These are phyloP conservation scores for Akanthomyces muscarius DNA, from an alignment of 2,329 filamentous ascomycete species.

Conservation along the genomic window DNA sequence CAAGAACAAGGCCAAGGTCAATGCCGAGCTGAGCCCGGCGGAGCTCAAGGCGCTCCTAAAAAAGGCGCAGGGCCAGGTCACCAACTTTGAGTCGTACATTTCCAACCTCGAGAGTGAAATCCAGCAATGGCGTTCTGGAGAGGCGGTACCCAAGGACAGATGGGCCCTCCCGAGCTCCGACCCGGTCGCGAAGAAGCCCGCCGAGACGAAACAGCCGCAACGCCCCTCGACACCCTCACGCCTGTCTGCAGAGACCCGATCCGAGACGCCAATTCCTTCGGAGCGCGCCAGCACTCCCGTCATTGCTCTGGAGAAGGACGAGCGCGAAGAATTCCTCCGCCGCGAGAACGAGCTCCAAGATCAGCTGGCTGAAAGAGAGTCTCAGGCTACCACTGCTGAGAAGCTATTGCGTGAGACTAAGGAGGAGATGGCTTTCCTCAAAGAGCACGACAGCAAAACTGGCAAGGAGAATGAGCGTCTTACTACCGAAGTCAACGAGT, in stretches of 20 bases:
- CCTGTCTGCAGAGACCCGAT: constrained; percentile 52
- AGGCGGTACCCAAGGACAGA: constrained; percentile 79
- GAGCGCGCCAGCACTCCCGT: constrained; percentile 86
- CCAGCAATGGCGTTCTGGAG: constrained; percentile 80
- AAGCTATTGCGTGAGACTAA: constrained; percentile 77
- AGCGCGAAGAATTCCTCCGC: constrained; percentile 90
- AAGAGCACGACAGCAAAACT: constrained; percentile 78
- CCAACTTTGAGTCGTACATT: constrained; percentile 84
- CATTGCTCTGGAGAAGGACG: constrained; percentile 87
- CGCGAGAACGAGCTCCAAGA: constrained; percentile 97
- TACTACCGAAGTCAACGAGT: constrained; percentile 80
- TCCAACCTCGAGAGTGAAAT: constrained; percentile 80
- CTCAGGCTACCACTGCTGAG: constrained; percentile 72
- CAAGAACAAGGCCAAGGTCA: constrained; percentile 99
- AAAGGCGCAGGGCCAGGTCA: constrained; percentile 86
- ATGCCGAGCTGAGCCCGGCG: constrained; percentile 90
- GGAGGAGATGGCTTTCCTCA: constrained; percentile 79
- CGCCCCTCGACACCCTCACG: constrained; percentile 52
- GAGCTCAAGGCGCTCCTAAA: constrained; percentile 91
- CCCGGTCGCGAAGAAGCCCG: constrained; percentile 35
- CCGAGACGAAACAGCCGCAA: constrained; percentile 35
- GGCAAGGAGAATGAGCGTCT: constrained; percentile 89
- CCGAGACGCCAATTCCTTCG: constrained; percentile 62
- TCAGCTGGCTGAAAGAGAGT: constrained; percentile 89
- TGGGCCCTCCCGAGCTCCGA: constrained; percentile 68